Percentiles rank a stretch among this genome's conserved stretches.
These are phyloP conservation scores for Colletotrichum coccodes DNA, from an alignment of 2,329 filamentous ascomycete species.

Conservation along the genomic window DNA sequence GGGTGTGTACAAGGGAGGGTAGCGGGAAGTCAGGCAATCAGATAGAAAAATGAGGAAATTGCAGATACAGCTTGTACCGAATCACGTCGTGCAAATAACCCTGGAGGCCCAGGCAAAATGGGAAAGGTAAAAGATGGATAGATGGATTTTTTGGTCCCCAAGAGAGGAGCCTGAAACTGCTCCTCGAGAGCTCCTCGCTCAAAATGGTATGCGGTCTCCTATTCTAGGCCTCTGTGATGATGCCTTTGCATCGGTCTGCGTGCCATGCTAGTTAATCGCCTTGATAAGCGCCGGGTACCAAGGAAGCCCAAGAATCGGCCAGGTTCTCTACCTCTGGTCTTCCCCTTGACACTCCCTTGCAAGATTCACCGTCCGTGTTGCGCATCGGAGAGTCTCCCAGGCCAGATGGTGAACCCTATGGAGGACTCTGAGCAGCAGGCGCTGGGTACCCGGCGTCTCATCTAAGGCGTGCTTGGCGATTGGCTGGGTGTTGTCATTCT, in stretches of 20 bases:
- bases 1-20: neutral
- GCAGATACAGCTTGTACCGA: conserved; percentile 8
- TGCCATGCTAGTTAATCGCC: conserved; percentile 14
- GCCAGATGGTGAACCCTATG: conserved; percentile 19
- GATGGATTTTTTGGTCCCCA: conserved; percentile 9
- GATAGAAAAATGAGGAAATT: conserved; percentile 15
- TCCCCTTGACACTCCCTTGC: conserved; percentile 23
- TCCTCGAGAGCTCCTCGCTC: conserved; percentile 21
- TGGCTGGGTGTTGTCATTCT: conserved; percentile 25
- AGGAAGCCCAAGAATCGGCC: conserved; percentile 3
- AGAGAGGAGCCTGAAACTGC: conserved; percentile 31
- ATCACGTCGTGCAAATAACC: conserved; percentile 20
- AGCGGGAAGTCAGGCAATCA: conserved; percentile 8
- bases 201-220: conserved; percentile 9
- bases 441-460: conserved; percentile 30
- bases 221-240: conserved; percentile 9
- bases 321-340: conserved; percentile 8
- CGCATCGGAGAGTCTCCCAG: conserved; percentile 14
- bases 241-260: conserved; percentile 13
- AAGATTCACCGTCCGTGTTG: conserved; percentile 24
- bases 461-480: conserved; percentile 25
- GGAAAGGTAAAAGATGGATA: conserved; percentile 8
- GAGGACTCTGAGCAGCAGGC: conserved; percentile 8
- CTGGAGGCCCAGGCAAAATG: neutral
- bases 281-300: conserved; percentile 25